These are phyloP conservation scores for Paecilomyces sp. DNA, from an alignment of 2,329 filamentous ascomycete genomes.

Conservation along the genomic window DNA sequence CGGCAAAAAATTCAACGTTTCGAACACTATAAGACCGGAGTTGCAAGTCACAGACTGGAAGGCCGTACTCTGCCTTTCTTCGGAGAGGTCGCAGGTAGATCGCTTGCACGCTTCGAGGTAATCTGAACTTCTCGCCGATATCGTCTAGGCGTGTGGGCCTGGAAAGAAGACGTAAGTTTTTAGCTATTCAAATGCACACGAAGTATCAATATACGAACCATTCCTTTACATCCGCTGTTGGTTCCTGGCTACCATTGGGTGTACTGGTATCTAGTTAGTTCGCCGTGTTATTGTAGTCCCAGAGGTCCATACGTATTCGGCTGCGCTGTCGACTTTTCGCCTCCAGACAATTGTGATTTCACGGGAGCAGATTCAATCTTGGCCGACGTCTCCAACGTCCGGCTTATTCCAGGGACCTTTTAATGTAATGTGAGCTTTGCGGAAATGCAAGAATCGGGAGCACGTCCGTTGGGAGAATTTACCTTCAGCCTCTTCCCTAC, in stretches of 20 bases:
- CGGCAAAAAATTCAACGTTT: slow-evolving; percentile 87
- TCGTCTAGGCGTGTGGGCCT: slow-evolving; percentile 31
- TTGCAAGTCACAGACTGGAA: slow-evolving; percentile 85
- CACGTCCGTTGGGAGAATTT: slow-evolving; percentile 1
- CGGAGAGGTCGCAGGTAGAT: slow-evolving; percentile 80
- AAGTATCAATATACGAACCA: slow-evolving; percentile 13
- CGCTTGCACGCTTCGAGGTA: slow-evolving; percentile 75
- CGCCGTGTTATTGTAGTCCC: background rate
- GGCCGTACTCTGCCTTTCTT: slow-evolving; percentile 63
- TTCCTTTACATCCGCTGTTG: slow-evolving; percentile 15
- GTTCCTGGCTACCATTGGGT: background rate
- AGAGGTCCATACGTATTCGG: background rate
- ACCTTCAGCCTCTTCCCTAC: slow-evolving; percentile 14
- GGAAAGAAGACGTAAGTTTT: slow-evolving; percentile 2
- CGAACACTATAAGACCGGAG: slow-evolving; percentile 84
- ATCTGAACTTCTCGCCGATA: slow-evolving; percentile 40
- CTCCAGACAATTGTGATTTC: background rate
- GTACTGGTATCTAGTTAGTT: background rate
- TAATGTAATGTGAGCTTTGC: background rate
- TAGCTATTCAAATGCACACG: background rate
- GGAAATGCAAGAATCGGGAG: background rate
- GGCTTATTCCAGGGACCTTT: background rate
- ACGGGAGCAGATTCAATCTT: slow-evolving; percentile 2
- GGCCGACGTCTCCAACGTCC: slow-evolving; percentile 10
- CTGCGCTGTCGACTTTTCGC: background rate